Evolutionary conservation across 1,139 yeast genomes (phyloP).

Genomic region (Magnusiomyces sp.): DNA sequence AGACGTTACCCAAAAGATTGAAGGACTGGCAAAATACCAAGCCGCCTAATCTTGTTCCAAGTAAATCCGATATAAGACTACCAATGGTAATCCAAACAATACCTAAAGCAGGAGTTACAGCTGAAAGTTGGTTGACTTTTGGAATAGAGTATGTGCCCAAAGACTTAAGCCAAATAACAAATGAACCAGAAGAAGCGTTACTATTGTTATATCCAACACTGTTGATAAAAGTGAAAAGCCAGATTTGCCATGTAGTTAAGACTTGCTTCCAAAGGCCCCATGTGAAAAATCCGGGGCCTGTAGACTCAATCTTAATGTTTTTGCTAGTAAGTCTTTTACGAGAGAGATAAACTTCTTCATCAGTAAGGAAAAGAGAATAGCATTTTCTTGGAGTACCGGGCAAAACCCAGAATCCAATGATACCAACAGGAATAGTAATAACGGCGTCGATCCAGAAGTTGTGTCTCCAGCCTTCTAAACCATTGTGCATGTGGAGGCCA

Average conservation of each 20-base stretch:
- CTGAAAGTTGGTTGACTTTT: constrained; percentile 36
- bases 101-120: constrained; percentile 48
- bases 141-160: constrained; percentile 34
- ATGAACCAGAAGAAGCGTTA: constrained; percentile 44
- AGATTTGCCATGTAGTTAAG: constrained; percentile 44
- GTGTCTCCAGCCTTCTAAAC: constrained; percentile 65
- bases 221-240: constrained; percentile 38
- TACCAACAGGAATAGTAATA: constrained; percentile 51
- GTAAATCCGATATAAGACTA: constrained; percentile 44
- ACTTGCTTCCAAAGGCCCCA: constrained; percentile 38
- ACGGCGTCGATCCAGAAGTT: constrained; percentile 60
- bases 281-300: constrained; percentile 17
- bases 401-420: constrained; percentile 50
- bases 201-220: constrained; percentile 57
- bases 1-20: constrained; percentile 38
- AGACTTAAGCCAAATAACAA: constrained; percentile 46
- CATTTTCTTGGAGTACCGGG: constrained; percentile 59
- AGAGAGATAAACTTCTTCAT: constrained; percentile 58
- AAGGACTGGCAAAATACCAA: constrained; percentile 45
- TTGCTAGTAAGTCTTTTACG: constrained; percentile 36
- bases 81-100: constrained; percentile 39
- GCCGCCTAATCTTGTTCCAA: constrained; percentile 50
- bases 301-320: constrained; percentile 7
- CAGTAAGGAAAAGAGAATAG: constrained; percentile 46
- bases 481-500: constrained; percentile 38